Evolutionary conservation across 116 monocot genomes (phyloP).

Genomic region (Papilionanthe hybrid): DNA sequence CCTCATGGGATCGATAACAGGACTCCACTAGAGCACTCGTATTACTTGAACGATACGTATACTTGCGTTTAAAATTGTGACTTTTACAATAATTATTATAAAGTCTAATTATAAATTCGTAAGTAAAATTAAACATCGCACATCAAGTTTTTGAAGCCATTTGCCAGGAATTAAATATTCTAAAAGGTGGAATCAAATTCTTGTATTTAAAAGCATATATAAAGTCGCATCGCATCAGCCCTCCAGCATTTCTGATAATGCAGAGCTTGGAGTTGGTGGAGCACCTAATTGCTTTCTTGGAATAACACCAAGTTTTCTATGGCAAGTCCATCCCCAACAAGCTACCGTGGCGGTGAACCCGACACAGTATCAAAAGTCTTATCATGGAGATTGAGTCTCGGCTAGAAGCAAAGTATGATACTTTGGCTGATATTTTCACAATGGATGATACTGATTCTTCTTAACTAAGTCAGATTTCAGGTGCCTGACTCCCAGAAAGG

Average conservation of each 20-base stretch:
- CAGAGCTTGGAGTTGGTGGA: constrained; percentile 83
- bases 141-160: no score
- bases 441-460: constrained; percentile 66
- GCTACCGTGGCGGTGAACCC: constrained; percentile 54
- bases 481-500: constrained; percentile 86
- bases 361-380: constrained; percentile 73
- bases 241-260: constrained; percentile 35
- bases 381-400: constrained; percentile 74
- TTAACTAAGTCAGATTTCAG: constrained; percentile 70
- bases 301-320: constrained; percentile 65
- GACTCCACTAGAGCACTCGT: no score
- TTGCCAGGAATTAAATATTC: no score
- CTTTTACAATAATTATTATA: no score
- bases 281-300: constrained; percentile 91
- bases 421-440: constrained; percentile 58
- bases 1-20: no score
- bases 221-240: no score
- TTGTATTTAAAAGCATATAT: no score
- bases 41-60: no score
- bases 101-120: no score
- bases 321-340: constrained; percentile 68
- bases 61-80: no score
- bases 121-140: no score
- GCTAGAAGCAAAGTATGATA: constrained; percentile 80
- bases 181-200: no score